A percentile compares a stretch with the other conserved stretches of the same genome.
phyloP scores from a whole-genome alignment of 1,139 yeast species.

The Saccharomyces pastorianus region DNA sequence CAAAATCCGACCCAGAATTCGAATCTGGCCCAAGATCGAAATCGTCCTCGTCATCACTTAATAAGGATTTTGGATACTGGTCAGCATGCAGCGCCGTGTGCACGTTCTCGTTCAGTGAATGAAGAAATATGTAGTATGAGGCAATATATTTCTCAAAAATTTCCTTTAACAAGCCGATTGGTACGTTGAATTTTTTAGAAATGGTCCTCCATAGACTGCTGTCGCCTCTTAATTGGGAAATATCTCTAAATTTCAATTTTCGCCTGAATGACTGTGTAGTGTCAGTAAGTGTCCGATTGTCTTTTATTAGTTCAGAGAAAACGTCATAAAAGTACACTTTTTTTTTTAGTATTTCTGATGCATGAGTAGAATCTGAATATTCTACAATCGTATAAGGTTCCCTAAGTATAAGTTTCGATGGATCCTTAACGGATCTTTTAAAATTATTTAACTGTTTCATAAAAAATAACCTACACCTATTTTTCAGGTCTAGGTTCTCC shows the following conservation, averaged over 20 bases:
- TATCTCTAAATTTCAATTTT: background rate
- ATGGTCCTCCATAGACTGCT: background rate
- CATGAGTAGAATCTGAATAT: background rate
- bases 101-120: conserved; percentile 16
- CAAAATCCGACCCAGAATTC: conserved; percentile 7
- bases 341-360: background rate
- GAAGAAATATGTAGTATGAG: conserved; percentile 41
- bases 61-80: conserved; percentile 28
- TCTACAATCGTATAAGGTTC: background rate
- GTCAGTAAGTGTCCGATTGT: conserved; percentile 33
- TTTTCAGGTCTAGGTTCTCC: conserved; percentile 53
- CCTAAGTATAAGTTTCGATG: background rate
- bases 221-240: background rate
- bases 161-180: conserved; percentile 18
- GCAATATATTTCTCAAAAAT: conserved; percentile 36
- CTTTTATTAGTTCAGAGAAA: conserved; percentile 33
- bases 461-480: conserved; percentile 57
- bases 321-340: conserved; percentile 46
- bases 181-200: background rate
- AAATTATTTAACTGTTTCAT: conserved; percentile 52
- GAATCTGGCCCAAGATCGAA: conserved; percentile 24
- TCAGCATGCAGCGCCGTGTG: conserved; percentile 19
- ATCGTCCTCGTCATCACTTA: conserved; percentile 33
- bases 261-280: background rate
- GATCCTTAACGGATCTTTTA: conserved; percentile 36